phyloP scores from a whole-genome alignment of 352 stramenopile genomes.

The Phytopythium chamaehyphon region DNA sequence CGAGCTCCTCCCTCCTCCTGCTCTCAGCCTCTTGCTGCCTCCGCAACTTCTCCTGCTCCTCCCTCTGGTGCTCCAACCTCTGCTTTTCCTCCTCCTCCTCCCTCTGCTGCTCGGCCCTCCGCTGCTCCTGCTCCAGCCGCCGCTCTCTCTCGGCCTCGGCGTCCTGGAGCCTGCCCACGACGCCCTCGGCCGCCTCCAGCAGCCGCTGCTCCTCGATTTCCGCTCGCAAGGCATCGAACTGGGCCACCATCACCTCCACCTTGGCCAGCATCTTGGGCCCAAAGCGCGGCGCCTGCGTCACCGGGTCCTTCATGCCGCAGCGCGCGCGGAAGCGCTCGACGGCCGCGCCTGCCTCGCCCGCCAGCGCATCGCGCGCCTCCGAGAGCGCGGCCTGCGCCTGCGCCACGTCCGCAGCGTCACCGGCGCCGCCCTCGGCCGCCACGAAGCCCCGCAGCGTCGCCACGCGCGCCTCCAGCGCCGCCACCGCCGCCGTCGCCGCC shows the following conservation, averaged over 20 bases:
- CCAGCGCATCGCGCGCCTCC: slow-evolving; percentile 16
- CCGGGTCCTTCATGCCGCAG: slow-evolving; percentile 54
- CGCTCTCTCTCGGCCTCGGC: slow-evolving; percentile 8
- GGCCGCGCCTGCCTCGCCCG: slow-evolving; percentile 23
- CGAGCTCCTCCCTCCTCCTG: slow-evolving; percentile 37
- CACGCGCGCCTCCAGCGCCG: slow-evolving; percentile 34
- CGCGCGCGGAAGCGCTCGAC: slow-evolving; percentile 55
- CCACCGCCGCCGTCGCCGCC: slow-evolving; percentile 31
- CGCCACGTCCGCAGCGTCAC: slow-evolving; percentile 4
- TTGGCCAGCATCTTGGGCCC: slow-evolving; percentile 72
- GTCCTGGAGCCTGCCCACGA: slow-evolving; percentile 11
- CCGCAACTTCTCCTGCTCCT: slow-evolving; percentile 13
- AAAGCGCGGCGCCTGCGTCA: slow-evolving; percentile 70
- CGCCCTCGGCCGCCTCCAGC: slow-evolving; percentile 15
- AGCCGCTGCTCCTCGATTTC: slow-evolving; percentile 22
- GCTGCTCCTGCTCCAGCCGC: slow-evolving; percentile 9
- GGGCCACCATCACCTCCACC: slow-evolving; percentile 47
- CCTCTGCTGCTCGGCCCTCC: slow-evolving; percentile 10
- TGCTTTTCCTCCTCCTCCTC: slow-evolving; percentile 18
- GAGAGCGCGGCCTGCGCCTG: slow-evolving; percentile 9
- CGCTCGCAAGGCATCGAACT: slow-evolving; percentile 40
- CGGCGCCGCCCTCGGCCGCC: not conserved
- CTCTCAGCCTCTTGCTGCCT: slow-evolving; percentile 18
- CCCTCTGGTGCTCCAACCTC: slow-evolving; percentile 8
- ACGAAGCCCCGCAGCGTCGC: slow-evolving; percentile 18